Percentiles rank a stretch among this genome's conserved stretches.
Evolutionary conservation across 1,284 basidiomycete genomes (phyloP).

Genomic region (Caloboletus inedulis): DNA sequence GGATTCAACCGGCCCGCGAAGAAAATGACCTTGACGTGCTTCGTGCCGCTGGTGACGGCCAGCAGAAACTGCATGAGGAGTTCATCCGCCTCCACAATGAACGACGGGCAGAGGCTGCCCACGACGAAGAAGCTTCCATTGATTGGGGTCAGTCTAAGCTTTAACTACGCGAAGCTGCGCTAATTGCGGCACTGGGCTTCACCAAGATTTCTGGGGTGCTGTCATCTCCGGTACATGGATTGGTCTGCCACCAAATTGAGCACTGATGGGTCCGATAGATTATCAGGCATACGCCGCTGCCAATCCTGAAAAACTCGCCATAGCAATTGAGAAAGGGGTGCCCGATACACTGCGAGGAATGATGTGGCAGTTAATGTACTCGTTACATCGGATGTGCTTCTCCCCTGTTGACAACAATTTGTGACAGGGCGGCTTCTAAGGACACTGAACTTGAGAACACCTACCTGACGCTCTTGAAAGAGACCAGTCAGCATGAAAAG

Average conservation of each 20-base stretch:
- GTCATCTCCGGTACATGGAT: conserved; percentile 75
- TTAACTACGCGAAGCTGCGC: not conserved
- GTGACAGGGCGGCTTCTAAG: conserved; percentile 78
- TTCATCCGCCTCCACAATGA: conserved; percentile 60
- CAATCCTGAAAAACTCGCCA: conserved; percentile 75
- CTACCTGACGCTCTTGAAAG: conserved; percentile 83
- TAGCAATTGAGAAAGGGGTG: conserved; percentile 91
- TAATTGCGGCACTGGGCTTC: conserved; percentile 9
- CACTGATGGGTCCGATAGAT: conserved; percentile 44
- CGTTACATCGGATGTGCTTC: conserved; percentile 13
- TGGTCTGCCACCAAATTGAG: not conserved
- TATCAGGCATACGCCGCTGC: conserved; percentile 83
- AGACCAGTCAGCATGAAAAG: conserved; percentile 87
- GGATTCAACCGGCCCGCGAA: conserved; percentile 43
- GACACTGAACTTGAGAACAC: conserved; percentile 82
- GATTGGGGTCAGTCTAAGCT: conserved; percentile 66
- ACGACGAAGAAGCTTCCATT: conserved; percentile 42
- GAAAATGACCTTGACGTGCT: conserved; percentile 29
- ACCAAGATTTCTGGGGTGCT: conserved; percentile 89
- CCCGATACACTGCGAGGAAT: conserved; percentile 85
- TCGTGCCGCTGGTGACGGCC: conserved; percentile 58
- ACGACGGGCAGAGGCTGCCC: conserved; percentile 41
- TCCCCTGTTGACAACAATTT: conserved; percentile 9
- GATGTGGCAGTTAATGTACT: conserved; percentile 97
- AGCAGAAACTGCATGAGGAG: conserved; percentile 66